phyloP scores from a whole-genome alignment of 2,329 filamentous ascomycete species.

The Rutstroemia sydowiana region DNA sequence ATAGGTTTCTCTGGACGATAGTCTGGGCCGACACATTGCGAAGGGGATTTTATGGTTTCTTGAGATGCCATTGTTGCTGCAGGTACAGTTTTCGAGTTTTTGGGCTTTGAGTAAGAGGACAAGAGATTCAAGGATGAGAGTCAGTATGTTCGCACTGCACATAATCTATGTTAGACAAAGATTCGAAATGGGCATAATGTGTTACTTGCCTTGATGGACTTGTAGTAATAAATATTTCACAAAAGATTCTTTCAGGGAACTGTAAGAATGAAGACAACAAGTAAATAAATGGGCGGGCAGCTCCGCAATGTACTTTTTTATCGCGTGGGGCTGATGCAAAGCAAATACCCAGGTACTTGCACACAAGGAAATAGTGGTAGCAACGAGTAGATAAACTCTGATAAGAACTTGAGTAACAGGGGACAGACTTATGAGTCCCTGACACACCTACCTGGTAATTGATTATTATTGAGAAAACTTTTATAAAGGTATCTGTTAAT shows the following conservation, averaged over 20 bases:
- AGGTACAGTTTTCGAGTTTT: not conserved
- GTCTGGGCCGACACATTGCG: conserved; percentile 67
- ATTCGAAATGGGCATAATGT: not conserved
- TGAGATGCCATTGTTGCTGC: not conserved
- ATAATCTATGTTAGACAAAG: not conserved
- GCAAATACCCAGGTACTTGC: conserved; percentile 5
- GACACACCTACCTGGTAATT: not conserved
- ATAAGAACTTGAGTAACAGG: conserved; percentile 3
- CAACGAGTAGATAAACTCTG: conserved; percentile 5
- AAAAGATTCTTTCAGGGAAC: not conserved
- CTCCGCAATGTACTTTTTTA: not conserved
- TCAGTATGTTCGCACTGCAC: not conserved
- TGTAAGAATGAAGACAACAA: conserved; percentile 6
- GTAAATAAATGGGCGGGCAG: not conserved
- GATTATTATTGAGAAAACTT: too few relatives aligned
- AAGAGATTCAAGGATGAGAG: not conserved
- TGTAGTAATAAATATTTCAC: not conserved
- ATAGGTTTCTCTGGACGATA: conserved; percentile 75
- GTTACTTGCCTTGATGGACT: conserved; percentile 7
- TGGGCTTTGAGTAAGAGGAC: not conserved
- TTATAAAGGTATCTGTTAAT: too few relatives aligned
- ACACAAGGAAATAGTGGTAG: not conserved
- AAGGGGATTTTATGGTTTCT: conserved; percentile 5
- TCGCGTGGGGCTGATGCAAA: conserved; percentile 4
- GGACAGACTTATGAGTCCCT: not conserved